phyloP scores from a whole-genome alignment of 306 rosid species.

The Luffa acutangula region DNA sequence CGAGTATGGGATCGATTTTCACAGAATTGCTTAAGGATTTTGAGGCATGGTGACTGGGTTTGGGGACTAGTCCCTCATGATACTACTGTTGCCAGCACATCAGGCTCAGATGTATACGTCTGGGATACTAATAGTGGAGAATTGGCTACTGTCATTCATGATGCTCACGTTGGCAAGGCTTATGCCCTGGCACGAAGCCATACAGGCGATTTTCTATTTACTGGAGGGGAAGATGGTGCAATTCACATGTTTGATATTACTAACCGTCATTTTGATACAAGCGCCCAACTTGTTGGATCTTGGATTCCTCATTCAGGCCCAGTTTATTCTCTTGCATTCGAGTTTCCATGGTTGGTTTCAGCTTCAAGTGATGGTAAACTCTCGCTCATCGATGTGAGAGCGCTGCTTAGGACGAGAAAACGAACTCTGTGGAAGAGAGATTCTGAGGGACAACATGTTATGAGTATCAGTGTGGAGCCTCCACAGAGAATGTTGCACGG shows the following conservation, averaged over 20 bases:
- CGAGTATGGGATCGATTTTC: constrained; percentile 80
- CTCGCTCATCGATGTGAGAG: constrained; percentile 74
- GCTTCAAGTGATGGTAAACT: constrained; percentile 79
- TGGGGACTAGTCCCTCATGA: constrained; percentile 77
- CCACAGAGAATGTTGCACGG: constrained; percentile 94
- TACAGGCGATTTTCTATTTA: constrained; percentile 66
- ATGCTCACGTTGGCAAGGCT: constrained; percentile 67
- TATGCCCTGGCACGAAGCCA: constrained; percentile 69
- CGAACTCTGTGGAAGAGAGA: constrained; percentile 26
- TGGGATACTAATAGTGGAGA: constrained; percentile 63
- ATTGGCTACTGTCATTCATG: constrained; percentile 32
- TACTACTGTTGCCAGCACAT: constrained; percentile 51
- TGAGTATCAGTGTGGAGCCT: constrained; percentile 43
- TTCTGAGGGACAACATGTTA: constrained; percentile 22
- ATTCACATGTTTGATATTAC: constrained; percentile 73
- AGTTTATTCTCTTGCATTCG: constrained; percentile 78
- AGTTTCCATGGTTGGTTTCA: constrained; percentile 97
- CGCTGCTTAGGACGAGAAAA: constrained; percentile 39
- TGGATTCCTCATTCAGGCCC: constrained; percentile 88
- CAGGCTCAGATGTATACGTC: constrained; percentile 80
- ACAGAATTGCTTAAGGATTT: constrained; percentile 42
- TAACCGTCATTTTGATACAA: constrained; percentile 18
- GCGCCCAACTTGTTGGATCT: constrained; percentile 31
- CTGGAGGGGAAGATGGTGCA: constrained; percentile 90
- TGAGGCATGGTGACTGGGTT: constrained; percentile 93